These are phyloP conservation scores for Prunus dulcis DNA, from an alignment of 306 rosid genomes.

Conservation along the genomic window DNA sequence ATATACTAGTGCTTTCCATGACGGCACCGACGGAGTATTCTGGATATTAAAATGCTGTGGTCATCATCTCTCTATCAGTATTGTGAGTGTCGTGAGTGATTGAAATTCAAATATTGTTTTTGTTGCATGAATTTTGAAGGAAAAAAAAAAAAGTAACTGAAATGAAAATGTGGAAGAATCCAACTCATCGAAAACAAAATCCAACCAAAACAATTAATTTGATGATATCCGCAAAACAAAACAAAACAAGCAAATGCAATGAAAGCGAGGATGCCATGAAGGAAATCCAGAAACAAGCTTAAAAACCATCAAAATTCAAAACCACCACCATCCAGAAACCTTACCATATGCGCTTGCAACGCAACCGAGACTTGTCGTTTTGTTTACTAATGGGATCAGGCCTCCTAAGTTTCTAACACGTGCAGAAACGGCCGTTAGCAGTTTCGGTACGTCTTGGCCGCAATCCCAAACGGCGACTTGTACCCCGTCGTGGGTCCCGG, in stretches of 20 bases:
- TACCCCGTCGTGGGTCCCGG: slow-evolving; percentile 27
- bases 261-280: neutral
- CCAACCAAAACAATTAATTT: neutral
- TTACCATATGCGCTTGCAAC: neutral
- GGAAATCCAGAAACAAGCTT: neutral
- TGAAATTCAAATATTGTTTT: neutral
- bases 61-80: neutral
- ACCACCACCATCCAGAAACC: neutral
- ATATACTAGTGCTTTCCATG: neutral
- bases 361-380: neutral
- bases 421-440: slow-evolving; percentile 33
- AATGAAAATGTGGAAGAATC: neutral
- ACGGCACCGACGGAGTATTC: neutral
- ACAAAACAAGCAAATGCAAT: neutral
- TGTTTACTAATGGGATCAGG: neutral
- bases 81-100: neutral
- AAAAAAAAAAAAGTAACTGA: neutral
- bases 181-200: neutral
- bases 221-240: neutral
- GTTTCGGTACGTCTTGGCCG: slow-evolving; percentile 29
- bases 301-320: neutral
- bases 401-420: slow-evolving; percentile 31
- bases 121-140: neutral
- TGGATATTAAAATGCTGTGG: neutral
- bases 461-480: slow-evolving; percentile 26